Evolutionary conservation across 768 basidiomycete species (phyloP), one percentile per base, ranked within the genome.

Genomic region (Pholiota molesta): DNA sequence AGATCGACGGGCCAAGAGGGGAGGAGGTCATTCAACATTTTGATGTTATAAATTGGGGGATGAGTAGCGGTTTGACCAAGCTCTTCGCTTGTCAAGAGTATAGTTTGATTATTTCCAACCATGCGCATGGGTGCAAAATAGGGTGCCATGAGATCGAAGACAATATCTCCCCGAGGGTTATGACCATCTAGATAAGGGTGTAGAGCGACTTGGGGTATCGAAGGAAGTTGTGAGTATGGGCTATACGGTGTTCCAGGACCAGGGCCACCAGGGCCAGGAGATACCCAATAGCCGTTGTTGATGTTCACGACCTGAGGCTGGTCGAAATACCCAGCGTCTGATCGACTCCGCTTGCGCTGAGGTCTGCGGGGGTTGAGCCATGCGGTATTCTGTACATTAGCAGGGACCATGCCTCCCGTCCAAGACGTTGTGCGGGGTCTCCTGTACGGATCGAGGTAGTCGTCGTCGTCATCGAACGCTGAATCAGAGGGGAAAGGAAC

Each of bases 1-100:
- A 90, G 71, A 60, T 83, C 79, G 56, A 90, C 78, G 14, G 86
- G 83, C 88, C 88, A 90, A n/a, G 81, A 67, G 0, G 86, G 84
- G 53, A 88, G 77, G 11, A 60, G 57, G 55, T 90, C 86, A 67
- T 83, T 85, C 0, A 79, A 68, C 67, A 91, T 85, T n/a, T 81
- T 79, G 66, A 90, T 79, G 37, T 75, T 78, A 10, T 78, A 80
- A 53, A 85, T 71, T 0, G 81, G 71, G 0, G 89, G 89, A 65
- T 83, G 76, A 9, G 86, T 86, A 17, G 86, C 88, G 3, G 80
- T 75, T 70, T 86, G 77, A 1, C 59, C 60, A 10, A 89, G 75
- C 31, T 87, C 82, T 1, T 83, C 81, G 0, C 65, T 55, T 0
- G 81, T 68, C 2, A 90, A 68, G 0, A 76, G 52, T 14, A 62